Evolutionary conservation across 2,329 filamentous ascomycete species (phyloP).

Genomic region (Colletotrichum karsti): DNA sequence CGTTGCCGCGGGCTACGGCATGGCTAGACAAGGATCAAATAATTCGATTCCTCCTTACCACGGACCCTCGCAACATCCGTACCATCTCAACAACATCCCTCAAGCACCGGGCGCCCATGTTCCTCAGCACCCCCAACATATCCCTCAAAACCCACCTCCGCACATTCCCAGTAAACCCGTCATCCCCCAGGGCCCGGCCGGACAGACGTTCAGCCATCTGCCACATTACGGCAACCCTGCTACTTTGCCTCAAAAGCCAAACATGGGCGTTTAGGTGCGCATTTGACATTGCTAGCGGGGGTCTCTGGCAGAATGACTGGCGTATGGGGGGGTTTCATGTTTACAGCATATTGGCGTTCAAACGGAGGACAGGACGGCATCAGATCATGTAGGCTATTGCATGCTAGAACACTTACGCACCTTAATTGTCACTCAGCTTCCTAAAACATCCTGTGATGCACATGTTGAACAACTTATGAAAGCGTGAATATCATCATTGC

Average conservation of each 20-base stretch:
- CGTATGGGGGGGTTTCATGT: conserved; percentile 21
- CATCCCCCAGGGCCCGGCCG: conserved; percentile 48
- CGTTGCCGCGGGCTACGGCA: conserved; percentile 56
- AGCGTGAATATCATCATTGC: conserved; percentile 30
- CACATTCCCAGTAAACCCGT: conserved; percentile 57
- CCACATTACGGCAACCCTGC: conserved; percentile 68
- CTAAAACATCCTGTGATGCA: neutral
- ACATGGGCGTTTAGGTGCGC: conserved; percentile 42
- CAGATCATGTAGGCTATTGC: conserved; percentile 26
- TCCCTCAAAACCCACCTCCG: conserved; percentile 50
- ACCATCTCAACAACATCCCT: conserved; percentile 49
- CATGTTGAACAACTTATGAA: conserved; percentile 19
- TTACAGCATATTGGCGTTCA: conserved; percentile 27
- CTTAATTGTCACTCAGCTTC: conserved; percentile 28
- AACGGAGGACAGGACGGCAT: conserved; percentile 27
- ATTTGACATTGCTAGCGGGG: conserved; percentile 9
- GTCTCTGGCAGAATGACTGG: conserved; percentile 27
- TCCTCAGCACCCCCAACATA: conserved; percentile 48
- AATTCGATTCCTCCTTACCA: conserved; percentile 62
- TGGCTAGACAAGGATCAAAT: conserved; percentile 66
- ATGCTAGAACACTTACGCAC: conserved; percentile 29
- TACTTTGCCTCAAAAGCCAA: conserved; percentile 67
- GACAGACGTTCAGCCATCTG: conserved; percentile 60
- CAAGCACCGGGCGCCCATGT: conserved; percentile 41
- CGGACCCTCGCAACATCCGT: conserved; percentile 42